Conservation (phyloP, 176 grass and related monocot genomes). For the Neostapfia colusana region DNA sequence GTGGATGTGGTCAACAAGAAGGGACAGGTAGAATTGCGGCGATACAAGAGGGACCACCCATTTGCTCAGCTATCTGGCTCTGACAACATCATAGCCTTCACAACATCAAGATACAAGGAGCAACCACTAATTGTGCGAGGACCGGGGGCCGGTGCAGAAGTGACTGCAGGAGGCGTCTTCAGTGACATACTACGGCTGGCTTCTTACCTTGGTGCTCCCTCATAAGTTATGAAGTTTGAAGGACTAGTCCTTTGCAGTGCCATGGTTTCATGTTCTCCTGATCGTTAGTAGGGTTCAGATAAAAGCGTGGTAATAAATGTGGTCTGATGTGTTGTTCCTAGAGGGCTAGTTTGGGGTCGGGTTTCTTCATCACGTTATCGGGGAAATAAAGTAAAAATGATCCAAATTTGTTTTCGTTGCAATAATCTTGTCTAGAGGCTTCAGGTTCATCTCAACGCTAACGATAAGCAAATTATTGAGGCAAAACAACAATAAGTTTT, state of each 20-base stretch:
- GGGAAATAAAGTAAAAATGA: not conserved
- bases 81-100: constrained; percentile 95
- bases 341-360: not conserved
- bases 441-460: not conserved
- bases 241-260: not conserved
- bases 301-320: not conserved
- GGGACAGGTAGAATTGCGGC: constrained; percentile 66
- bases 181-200: constrained; percentile 82
- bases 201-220: constrained; percentile 90
- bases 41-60: constrained; percentile 81
- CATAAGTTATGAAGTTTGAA: constrained; percentile 53
- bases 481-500: not conserved
- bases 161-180: constrained; percentile 88
- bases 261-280: not conserved
- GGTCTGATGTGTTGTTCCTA: not conserved
- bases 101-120: constrained; percentile 82
- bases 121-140: constrained; percentile 88
- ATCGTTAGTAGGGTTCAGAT: not conserved
- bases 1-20: constrained; percentile 63
- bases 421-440: not conserved
- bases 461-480: not conserved
- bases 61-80: constrained; percentile 94
- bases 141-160: constrained; percentile 77
- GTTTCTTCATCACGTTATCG: not conserved
- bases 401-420: not conserved